These are phyloP conservation scores for Colletotrichum tanaceti DNA, from an alignment of 2,329 filamentous ascomycete species.

Conservation along the genomic window DNA sequence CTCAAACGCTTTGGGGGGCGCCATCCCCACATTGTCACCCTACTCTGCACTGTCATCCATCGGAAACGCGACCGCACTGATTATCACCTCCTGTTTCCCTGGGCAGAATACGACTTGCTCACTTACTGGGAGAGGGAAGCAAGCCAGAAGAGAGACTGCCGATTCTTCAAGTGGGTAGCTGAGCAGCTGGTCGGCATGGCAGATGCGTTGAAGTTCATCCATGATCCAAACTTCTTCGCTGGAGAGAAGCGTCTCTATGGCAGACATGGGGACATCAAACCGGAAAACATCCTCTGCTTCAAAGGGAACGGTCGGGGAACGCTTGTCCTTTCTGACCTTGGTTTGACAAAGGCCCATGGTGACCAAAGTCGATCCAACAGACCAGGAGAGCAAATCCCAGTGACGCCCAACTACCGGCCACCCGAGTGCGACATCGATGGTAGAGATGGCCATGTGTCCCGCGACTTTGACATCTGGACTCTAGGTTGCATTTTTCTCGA, in stretches of 20 bases:
- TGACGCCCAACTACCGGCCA: neutral
- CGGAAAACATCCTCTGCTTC: conserved; percentile 31
- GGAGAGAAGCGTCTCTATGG: neutral
- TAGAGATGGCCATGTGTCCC: conserved; percentile 24
- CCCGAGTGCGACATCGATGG: conserved; percentile 13
- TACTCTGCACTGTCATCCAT: neutral
- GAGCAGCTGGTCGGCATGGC: conserved; percentile 33
- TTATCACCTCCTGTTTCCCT: neutral
- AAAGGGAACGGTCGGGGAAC: neutral
- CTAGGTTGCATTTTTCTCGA: conserved; percentile 48
- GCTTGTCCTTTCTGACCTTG: conserved; percentile 22
- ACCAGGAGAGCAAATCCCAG: neutral
- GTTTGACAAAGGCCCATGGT: neutral
- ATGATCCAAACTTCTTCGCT: neutral
- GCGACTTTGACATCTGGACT: conserved; percentile 48
- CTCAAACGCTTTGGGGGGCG: neutral
- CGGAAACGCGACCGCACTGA: neutral
- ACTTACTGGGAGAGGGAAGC: neutral
- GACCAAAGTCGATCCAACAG: conserved; percentile 4
- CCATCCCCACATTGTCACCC: neutral
- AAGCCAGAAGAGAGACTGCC: neutral
- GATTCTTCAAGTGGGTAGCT: conserved; percentile 25
- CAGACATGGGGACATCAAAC: conserved; percentile 34
- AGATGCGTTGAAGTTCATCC: conserved; percentile 6
- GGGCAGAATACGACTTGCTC: neutral